Base-by-base conservation (phyloP, 495 filamentous ascomycete species). In the Recurvomyces mirabilis region DNA sequence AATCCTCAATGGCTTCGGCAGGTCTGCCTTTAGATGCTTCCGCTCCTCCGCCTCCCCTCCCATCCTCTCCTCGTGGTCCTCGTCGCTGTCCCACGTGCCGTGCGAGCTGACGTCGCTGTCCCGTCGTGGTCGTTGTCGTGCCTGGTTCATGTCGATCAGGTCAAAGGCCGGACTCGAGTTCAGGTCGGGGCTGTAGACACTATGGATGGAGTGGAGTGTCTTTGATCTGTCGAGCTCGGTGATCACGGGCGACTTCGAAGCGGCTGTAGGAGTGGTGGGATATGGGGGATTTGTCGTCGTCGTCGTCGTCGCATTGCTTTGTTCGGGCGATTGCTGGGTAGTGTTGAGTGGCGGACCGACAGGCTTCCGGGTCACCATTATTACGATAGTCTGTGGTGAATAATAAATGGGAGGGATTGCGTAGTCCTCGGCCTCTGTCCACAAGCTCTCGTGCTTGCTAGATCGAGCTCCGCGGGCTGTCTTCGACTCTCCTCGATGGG, bases 281-380 rank as follows among this genome's bases (percentile, higher is more conserved):
- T 54, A 54, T 17, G 51, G 51, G n/a, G 42, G 51, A 19, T 46
- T 51, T 28, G 24, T 5, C 4, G 3, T 5, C 4, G n/a, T 3
- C 13, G 17, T 35, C 9, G 31, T 4, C 19, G 20, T 39, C n/a
- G n/a, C n/a, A n/a, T n/a, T n/a, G n/a, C n/a, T n/a, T n/a, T n/a
- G n/a, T n/a, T n/a, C n/a, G n/a, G 25, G 17, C 2, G 31, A 15
- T 14, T 10, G 48, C 13, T 7, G 26, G 13, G 20, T 15, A 31
- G 44, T 48, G 18, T n/a, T 24, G 2, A 50, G 26, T 0, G 41
- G 46, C 5, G 41, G 40, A 2, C 41, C 46, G n/a, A 54, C 34
- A 5, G 51, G 41, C 33, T 54, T 54, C 14, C 47, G 43, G 9
- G 51, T 46, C 11, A 54, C 51, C 51, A 54, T 54, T n/a, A 20